A percentile compares a stretch with the other conserved stretches of the same genome.
Evolutionary conservation across 2,329 filamentous ascomycete species (phyloP).

Genomic region (Colletotrichum phormii): DNA sequence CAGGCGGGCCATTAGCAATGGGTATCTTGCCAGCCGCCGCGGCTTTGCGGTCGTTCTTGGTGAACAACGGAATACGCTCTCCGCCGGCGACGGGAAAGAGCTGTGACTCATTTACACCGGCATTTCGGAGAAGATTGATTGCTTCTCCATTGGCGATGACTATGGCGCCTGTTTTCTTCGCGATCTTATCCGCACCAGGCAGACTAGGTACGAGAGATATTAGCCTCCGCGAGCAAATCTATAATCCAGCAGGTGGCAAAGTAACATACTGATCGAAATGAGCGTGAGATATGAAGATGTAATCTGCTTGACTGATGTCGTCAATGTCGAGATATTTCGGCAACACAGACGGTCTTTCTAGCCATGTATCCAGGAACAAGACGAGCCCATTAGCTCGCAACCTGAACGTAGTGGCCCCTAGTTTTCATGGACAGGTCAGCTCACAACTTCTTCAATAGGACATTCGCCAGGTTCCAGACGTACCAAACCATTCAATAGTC

Average conservation of each 20-base stretch:
- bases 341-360: too few relatives aligned
- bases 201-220: slow-evolving; percentile 18
- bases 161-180: slow-evolving; percentile 40
- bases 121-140: slow-evolving; percentile 39
- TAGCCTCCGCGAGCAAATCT: too few relatives aligned
- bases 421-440: too few relatives aligned
- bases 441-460: too few relatives aligned
- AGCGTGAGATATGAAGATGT: slow-evolving; percentile 42
- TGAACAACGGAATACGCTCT: slow-evolving; percentile 42
- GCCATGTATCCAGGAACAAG: too few relatives aligned
- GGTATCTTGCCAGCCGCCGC: neutral
- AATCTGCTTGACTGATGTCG: slow-evolving; percentile 40
- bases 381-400: too few relatives aligned
- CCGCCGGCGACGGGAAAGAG: slow-evolving; percentile 40
- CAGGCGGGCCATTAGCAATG: neutral
- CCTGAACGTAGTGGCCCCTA: too few relatives aligned
- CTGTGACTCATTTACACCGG: slow-evolving; percentile 41
- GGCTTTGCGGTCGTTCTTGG: slow-evolving; percentile 4
- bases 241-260: neutral
- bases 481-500: too few relatives aligned
- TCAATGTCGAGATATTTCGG: too few relatives aligned
- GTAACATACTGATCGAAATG: slow-evolving; percentile 40
- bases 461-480: too few relatives aligned
- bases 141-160: slow-evolving; percentile 42
- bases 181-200: slow-evolving; percentile 42